Base-by-base conservation (phyloP, 345 rosid genomes). In the Gossypium rotundifolium region DNA sequence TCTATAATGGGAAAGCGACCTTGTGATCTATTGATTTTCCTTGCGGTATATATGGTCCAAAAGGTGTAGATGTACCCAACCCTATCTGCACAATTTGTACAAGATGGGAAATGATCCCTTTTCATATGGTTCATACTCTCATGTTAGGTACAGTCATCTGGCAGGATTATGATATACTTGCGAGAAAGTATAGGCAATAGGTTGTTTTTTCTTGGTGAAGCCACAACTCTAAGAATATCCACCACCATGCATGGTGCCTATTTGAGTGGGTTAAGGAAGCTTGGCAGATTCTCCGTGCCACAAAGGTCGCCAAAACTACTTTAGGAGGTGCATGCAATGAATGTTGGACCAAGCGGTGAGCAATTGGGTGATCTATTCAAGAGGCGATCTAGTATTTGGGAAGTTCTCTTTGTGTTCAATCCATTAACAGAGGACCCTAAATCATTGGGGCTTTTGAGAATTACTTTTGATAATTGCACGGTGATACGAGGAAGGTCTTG, bases 231-330 rank as follows among this genome's bases (percentile, higher is more conserved):
- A n/a, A n/a, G 93, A 92, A 62, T 91, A 94, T 82, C 98, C 97
- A 58, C 97, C 73, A 94, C 95, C 57, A 92, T 94, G 98, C 97
- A 94, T 53, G 97, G 98, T 62, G 97, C 98, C 62, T 92, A 87
- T 86, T 74, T 94, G 76, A 94, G 98, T 71, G 98, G 97, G 74
- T 81, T 94, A 80, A 91, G 96, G 98, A 94, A 86, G 97, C 97
- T 79, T 86, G 97, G n/a, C 78, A 76, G 55, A 94, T 94, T 78
- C 68, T 85, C 13, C 81, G 51, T 70, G 79, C 82, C 65, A 77
- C 77, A 27, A 82, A 67, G 54, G 57, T 75, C 70, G 46, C 57
- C 84, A 82, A 73, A 72, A 63, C 71, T 79, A 59, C 75, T 27
- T 71, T 4, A 85, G 82, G 79, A 94, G 84, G 82, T 78, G 79